phyloP scores from a whole-genome alignment of 495 filamentous ascomycete genomes.

The Monascus purpureus region DNA sequence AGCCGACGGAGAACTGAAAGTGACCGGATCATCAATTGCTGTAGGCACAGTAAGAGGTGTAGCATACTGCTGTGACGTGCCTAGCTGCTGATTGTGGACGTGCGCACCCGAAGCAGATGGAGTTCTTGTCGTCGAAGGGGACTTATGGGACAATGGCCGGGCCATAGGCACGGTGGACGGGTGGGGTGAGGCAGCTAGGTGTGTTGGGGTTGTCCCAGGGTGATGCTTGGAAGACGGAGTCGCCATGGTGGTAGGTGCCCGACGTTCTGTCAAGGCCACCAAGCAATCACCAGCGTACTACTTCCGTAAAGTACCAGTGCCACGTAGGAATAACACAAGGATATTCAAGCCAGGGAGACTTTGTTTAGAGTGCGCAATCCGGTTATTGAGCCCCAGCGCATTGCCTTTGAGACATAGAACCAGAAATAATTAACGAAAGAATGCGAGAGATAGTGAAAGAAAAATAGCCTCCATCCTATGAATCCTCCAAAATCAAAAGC shows the following conservation, averaged over 20 bases:
- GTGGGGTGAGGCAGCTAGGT: conserved; percentile 31
- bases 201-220: conserved; percentile 31
- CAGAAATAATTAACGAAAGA: background rate
- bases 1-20: conserved; percentile 33
- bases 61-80: conserved; percentile 25
- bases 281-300: too few relatives aligned
- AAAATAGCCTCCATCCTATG: too few relatives aligned
- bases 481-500: too few relatives aligned
- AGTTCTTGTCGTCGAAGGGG: conserved; percentile 29
- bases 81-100: conserved; percentile 13
- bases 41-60: conserved; percentile 24
- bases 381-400: background rate
- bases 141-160: conserved; percentile 29
- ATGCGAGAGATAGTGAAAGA: too few relatives aligned
- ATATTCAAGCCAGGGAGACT: too few relatives aligned
- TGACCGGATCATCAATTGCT: conserved; percentile 26
- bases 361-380: too few relatives aligned
- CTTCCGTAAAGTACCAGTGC: too few relatives aligned
- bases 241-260: conserved; percentile 28
- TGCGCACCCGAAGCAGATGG: conserved; percentile 23
- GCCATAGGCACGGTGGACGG: conserved; percentile 25
- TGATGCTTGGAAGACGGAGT: conserved; percentile 31
- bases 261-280: too few relatives aligned
- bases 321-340: too few relatives aligned
- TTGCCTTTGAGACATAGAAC: background rate